These are phyloP conservation scores for Globisporangium parvum DNA, from an alignment of 352 stramenopile species.

Conservation along the genomic window DNA sequence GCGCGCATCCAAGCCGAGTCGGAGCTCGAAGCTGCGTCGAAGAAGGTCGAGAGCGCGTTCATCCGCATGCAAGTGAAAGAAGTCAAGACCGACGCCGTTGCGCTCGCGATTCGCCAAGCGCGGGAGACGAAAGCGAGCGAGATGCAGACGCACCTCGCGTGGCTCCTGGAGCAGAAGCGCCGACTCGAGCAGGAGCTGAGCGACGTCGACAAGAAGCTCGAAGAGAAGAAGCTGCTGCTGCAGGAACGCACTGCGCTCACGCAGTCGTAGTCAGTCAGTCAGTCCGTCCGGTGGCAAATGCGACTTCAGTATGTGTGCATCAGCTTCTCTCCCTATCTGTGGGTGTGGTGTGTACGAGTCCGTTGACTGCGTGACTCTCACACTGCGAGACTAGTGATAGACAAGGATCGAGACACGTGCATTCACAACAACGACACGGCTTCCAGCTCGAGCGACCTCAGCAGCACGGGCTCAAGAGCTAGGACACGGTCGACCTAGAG, in stretches of 20 bases:
- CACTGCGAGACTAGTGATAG: no score
- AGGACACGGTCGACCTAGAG: constrained; percentile 22
- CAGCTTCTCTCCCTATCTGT: no score
- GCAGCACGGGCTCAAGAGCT: not conserved
- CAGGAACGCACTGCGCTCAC: constrained; percentile 25
- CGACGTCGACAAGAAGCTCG: constrained; percentile 37
- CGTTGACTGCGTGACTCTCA: no score
- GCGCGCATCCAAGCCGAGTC: constrained; percentile 43
- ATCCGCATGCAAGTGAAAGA: constrained; percentile 54
- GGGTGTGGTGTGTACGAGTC: no score
- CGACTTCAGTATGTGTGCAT: not conserved
- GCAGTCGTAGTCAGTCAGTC: not conserved
- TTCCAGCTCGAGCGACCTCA: not conserved
- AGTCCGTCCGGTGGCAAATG: not conserved
- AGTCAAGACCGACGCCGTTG: constrained; percentile 28
- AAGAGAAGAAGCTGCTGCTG: constrained; percentile 51
- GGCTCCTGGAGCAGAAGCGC: constrained; percentile 42
- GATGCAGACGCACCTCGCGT: constrained; percentile 48
- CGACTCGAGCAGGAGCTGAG: constrained; percentile 41
- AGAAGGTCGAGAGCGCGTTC: constrained; percentile 53
- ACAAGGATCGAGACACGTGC: not conserved
- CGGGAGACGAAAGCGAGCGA: constrained; percentile 29
- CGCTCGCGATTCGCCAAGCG: constrained; percentile 31
- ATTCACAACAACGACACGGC: not conserved
- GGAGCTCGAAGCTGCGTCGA: constrained; percentile 64